These are phyloP conservation scores for Echeveria elegans DNA, from an alignment of 164 flowering plant species.

Conservation along the genomic window DNA sequence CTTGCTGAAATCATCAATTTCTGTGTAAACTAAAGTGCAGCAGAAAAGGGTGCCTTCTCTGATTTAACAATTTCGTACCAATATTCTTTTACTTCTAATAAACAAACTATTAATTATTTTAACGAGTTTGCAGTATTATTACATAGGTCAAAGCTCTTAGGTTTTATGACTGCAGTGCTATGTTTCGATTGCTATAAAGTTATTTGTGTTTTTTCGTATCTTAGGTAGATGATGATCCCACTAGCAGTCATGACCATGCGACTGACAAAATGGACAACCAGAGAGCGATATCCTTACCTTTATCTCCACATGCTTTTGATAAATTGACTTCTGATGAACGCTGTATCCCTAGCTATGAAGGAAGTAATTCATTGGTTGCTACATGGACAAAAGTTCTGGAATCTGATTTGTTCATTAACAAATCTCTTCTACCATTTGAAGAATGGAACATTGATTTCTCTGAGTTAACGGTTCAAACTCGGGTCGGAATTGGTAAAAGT, in stretches of 20 bases:
- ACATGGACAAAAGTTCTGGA: constrained; percentile 78
- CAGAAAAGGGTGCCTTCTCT: background rate
- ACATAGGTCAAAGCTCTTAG: background rate
- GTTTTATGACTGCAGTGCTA: no score
- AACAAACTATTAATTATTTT: background rate
- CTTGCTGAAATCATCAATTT: background rate
- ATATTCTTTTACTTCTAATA: background rate
- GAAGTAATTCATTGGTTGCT: constrained; percentile 40
- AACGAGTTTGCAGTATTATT: background rate
- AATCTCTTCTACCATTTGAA: constrained; percentile 64
- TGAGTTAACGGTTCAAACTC: constrained; percentile 86
- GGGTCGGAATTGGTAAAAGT: constrained; percentile 83
- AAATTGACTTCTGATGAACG: constrained; percentile 40
- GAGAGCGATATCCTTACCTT: constrained; percentile 82
- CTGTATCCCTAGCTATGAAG: background rate
- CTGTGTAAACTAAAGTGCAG: background rate
- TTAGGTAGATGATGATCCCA: constrained; percentile 37
- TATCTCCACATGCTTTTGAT: constrained; percentile 74
- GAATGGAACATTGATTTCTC: constrained; percentile 95
- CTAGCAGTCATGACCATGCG: constrained; percentile 29
- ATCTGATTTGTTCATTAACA: constrained; percentile 49
- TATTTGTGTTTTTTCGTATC: constrained; percentile 15
- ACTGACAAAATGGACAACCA: constrained; percentile 51
- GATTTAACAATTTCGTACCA: background rate
- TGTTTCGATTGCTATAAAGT: no score